phyloP scores from a whole-genome alignment of 805 yeast species.

The Cyberlindnera mississippiensis region DNA sequence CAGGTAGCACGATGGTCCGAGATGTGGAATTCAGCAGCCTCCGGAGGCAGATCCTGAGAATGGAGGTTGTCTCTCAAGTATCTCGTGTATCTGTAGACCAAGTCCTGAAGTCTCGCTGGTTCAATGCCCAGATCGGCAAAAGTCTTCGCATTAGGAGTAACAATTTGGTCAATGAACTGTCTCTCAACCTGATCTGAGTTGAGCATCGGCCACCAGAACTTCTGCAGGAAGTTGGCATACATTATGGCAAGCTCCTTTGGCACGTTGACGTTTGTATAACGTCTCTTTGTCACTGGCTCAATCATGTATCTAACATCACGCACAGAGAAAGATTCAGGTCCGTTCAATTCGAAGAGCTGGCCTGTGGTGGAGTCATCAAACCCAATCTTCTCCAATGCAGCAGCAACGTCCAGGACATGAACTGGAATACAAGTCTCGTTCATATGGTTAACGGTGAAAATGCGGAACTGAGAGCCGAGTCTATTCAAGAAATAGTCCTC shows the following conservation, averaged over 20 bases:
- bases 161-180: slow-evolving; percentile 60
- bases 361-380: slow-evolving; percentile 80
- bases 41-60: slow-evolving; percentile 41
- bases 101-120: slow-evolving; percentile 49
- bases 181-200: slow-evolving; percentile 76
- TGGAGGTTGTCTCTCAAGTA: slow-evolving; percentile 30
- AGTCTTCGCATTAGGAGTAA: slow-evolving; percentile 57
- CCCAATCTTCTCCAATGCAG: slow-evolving; percentile 73
- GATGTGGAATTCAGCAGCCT: slow-evolving; percentile 29
- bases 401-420: slow-evolving; percentile 75
- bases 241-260: slow-evolving; percentile 36
- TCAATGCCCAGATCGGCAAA: slow-evolving; percentile 70
- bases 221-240: slow-evolving; percentile 34
- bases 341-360: slow-evolving; percentile 68
- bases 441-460: slow-evolving; percentile 64
- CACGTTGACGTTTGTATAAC: slow-evolving; percentile 35
- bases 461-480: slow-evolving; percentile 50
- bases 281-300: slow-evolving; percentile 50
- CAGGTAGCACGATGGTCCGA: slow-evolving; percentile 4
- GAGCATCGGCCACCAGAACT: slow-evolving; percentile 42
- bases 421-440: slow-evolving; percentile 64
- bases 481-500: slow-evolving; percentile 67
- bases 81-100: slow-evolving; percentile 42
- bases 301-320: slow-evolving; percentile 67
- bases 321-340: slow-evolving; percentile 61